These are phyloP conservation scores for Trichodelitschia bisporula DNA, from an alignment of 495 filamentous ascomycete genomes.

Conservation along the genomic window DNA sequence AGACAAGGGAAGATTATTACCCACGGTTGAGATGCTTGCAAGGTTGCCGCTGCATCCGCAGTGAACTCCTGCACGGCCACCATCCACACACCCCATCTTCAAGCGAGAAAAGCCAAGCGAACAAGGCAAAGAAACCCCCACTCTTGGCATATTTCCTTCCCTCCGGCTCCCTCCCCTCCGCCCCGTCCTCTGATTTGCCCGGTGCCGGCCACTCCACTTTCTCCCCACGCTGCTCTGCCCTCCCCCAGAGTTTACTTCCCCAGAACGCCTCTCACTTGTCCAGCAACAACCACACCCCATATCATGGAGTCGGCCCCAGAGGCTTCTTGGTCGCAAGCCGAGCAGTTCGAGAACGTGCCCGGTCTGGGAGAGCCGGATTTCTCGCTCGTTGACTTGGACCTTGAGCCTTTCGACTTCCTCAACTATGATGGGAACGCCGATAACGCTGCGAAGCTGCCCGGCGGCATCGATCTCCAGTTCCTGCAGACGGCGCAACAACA, in stretches of 20 bases:
- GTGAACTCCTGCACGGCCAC: no score
- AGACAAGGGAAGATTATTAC: no score
- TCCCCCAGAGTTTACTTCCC: not conserved
- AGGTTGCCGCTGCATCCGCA: no score
- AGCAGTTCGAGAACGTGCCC: conserved; percentile 10
- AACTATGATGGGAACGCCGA: not conserved
- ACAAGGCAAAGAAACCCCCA: not conserved
- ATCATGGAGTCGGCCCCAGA: conserved; percentile 5
- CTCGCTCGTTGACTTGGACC: conserved; percentile 3
- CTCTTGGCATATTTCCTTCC: no score
- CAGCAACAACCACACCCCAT: not conserved
- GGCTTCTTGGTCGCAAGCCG: conserved; percentile 6
- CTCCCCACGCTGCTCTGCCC: not conserved
- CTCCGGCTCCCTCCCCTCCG: not conserved
- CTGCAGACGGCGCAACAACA: conserved; percentile 9
- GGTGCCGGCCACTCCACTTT: not conserved
- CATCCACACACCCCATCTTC: no score
- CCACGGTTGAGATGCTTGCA: no score
- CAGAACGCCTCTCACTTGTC: no score
- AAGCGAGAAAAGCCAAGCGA: no score
- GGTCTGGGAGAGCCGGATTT: conserved; percentile 10
- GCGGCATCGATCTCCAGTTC: not conserved
- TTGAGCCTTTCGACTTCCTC: conserved; percentile 6
- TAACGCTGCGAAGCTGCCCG: not conserved
- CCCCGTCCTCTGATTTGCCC: conserved; percentile 1